Evolutionary conservation across 306 rosid species (phyloP).

Genomic region (Glycine tomentella): DNA sequence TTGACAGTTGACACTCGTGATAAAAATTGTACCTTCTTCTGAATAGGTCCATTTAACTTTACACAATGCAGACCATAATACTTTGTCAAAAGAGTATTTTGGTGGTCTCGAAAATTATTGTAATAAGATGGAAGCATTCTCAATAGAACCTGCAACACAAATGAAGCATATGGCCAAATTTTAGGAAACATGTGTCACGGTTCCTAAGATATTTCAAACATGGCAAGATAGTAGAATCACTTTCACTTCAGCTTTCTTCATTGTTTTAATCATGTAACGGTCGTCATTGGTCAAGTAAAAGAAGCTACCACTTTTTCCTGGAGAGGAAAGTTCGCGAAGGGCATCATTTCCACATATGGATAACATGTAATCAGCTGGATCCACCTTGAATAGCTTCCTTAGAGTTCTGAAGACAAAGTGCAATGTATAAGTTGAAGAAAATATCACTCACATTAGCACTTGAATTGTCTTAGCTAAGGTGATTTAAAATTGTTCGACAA

Average conservation of each 20-base stretch:
- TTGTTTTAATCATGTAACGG: slow-evolving; percentile 95
- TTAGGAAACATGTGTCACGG: not conserved
- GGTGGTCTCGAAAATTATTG: slow-evolving; percentile 75
- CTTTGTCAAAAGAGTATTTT: slow-evolving; percentile 76
- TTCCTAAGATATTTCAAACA: slow-evolving; percentile 34
- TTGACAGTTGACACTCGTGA: not conserved
- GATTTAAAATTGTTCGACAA: not conserved
- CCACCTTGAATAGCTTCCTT: slow-evolving; percentile 91
- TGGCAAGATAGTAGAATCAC: slow-evolving; percentile 52
- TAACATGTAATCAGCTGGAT: slow-evolving; percentile 96
- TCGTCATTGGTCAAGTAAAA: slow-evolving; percentile 95
- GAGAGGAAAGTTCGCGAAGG: slow-evolving; percentile 91
- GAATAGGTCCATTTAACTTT: slow-evolving; percentile 74
- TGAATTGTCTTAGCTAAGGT: no score
- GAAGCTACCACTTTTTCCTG: slow-evolving; percentile 97
- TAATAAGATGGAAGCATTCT: slow-evolving; percentile 91
- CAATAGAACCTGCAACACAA: slow-evolving; percentile 66
- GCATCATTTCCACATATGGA: slow-evolving; percentile 92
- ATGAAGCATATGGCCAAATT: slow-evolving; percentile 13
- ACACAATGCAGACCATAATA: slow-evolving; percentile 96
- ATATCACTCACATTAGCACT: no score
- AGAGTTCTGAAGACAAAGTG: slow-evolving; percentile 65
- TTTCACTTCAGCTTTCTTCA: slow-evolving; percentile 91
- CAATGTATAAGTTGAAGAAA: slow-evolving; percentile 1
- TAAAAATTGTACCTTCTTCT: slow-evolving; percentile 73